A percentile compares a stretch with the other conserved stretches of the same genome.
phyloP scores from a whole-genome alignment of 179 eudicot species.

The Heliamphora pulchella region DNA sequence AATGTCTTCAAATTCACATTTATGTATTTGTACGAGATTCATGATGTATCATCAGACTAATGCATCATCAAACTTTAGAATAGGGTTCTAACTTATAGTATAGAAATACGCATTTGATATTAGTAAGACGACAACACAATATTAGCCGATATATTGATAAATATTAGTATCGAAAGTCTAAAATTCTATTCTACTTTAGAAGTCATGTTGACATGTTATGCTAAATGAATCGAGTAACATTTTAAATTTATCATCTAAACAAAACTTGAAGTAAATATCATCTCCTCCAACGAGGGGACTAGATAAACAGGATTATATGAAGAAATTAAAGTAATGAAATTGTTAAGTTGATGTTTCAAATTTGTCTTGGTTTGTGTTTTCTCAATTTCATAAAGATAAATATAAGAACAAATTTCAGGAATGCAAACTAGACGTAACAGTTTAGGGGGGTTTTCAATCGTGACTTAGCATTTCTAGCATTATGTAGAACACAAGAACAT shows the following conservation, averaged over 20 bases:
- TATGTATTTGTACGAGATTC: conserved; percentile 17
- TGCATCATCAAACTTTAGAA: not conserved
- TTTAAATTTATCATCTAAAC: too few relatives aligned
- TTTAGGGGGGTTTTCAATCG: not conserved
- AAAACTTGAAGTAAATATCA: not conserved
- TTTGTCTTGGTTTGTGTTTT: not conserved
- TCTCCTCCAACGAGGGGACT: too few relatives aligned
- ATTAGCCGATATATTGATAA: too few relatives aligned
- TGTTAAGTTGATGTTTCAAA: not conserved
- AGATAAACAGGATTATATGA: not conserved
- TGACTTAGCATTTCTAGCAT: not conserved
- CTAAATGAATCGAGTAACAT: too few relatives aligned
- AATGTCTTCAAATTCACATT: conserved; percentile 59
- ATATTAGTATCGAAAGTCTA: too few relatives aligned
- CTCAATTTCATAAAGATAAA: not conserved
- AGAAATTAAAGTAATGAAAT: not conserved
- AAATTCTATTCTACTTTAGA: too few relatives aligned
- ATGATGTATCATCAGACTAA: too few relatives aligned
- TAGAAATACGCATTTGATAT: not conserved
- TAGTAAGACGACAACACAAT: too few relatives aligned
- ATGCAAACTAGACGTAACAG: not conserved
- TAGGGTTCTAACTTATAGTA: not conserved
- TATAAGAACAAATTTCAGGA: not conserved
- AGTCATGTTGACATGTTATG: too few relatives aligned
- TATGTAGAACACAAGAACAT: not conserved